Percentiles rank a stretch among this genome's conserved stretches.
Evolutionary conservation across 768 basidiomycete genomes (phyloP).

Genomic region (Suillus weaverae): DNA sequence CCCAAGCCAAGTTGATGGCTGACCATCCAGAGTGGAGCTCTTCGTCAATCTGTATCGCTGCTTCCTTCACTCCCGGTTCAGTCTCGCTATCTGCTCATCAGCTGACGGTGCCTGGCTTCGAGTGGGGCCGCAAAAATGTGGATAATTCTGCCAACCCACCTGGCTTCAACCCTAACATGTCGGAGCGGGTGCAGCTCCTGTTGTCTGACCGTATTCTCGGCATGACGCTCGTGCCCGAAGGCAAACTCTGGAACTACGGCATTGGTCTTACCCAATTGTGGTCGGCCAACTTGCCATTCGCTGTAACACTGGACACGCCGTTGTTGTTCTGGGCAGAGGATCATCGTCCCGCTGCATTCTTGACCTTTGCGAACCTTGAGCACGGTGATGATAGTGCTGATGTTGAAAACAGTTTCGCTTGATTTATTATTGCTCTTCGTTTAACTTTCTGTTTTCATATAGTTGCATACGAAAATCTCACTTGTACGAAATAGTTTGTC

Average conservation of each 20-base stretch:
- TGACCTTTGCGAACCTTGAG: slow-evolving; percentile 90
- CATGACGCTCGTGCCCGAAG: slow-evolving; percentile 93
- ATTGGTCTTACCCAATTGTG: slow-evolving; percentile 91
- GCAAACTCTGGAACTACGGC: slow-evolving; percentile 96
- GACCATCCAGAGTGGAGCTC: slow-evolving; percentile 95
- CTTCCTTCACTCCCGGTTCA: slow-evolving; percentile 97
- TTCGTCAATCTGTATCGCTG: slow-evolving; percentile 89
- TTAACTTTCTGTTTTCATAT: slow-evolving; percentile 8
- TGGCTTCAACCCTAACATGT: slow-evolving; percentile 99
- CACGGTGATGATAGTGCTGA: slow-evolving; percentile 92
- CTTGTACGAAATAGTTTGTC: slow-evolving; percentile 3
- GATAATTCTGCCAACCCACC: slow-evolving; percentile 83
- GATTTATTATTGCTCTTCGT: slow-evolving; percentile 29
- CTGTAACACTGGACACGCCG: slow-evolving; percentile 89
- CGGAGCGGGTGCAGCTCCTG: slow-evolving; percentile 89
- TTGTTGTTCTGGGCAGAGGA: slow-evolving; percentile 95
- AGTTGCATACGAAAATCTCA: slow-evolving; percentile 1
- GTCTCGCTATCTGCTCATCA: slow-evolving; percentile 94
- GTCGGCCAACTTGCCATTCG: slow-evolving; percentile 78
- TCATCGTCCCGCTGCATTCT: slow-evolving; percentile 91
- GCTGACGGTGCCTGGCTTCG: slow-evolving; percentile 88
- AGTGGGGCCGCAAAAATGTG: slow-evolving; percentile 95
- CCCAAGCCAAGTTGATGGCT: slow-evolving; percentile 96
- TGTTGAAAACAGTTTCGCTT: slow-evolving; percentile 93
- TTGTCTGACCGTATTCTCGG: slow-evolving; percentile 95